Conservation (phyloP, 1,139 yeast genomes). For the Sugiyamaella japonica region DNA sequence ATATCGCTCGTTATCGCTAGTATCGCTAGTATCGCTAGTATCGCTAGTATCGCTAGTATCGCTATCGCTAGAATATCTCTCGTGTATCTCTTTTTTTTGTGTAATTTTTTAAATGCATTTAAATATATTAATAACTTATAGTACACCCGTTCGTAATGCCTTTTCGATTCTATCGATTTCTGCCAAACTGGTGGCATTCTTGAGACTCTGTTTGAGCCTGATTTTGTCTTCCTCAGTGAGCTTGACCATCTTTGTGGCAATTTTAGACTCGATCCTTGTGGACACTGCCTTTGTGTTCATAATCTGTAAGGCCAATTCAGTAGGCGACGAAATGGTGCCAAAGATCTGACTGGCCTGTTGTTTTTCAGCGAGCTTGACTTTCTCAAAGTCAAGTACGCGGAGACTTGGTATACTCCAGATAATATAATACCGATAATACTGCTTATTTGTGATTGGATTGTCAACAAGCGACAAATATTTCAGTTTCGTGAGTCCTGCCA, state of each 20-base stretch:
- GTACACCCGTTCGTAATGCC: conserved; percentile 45
- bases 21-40: too few relatives aligned
- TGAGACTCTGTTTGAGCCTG: conserved; percentile 52
- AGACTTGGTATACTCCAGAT: conserved; percentile 66
- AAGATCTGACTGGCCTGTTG: conserved; percentile 46
- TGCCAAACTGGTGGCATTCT: conserved; percentile 62
- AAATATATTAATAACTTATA: not conserved
- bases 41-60: too few relatives aligned
- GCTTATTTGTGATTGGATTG: conserved; percentile 58
- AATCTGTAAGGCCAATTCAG: conserved; percentile 36
- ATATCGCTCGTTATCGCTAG: too few relatives aligned
- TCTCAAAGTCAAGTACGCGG: conserved; percentile 63
- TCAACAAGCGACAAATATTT: conserved; percentile 54
- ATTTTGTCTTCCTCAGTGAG: conserved; percentile 15
- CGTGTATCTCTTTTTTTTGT: not conserved
- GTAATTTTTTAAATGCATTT: not conserved
- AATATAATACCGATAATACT: conserved; percentile 59
- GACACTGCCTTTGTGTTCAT: conserved; percentile 17
- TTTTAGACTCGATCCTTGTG: conserved; percentile 4
- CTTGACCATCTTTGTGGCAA: conserved; percentile 46
- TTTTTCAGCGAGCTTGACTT: conserved; percentile 59
- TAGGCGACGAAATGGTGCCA: conserved; percentile 45
- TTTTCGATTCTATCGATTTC: conserved; percentile 75
- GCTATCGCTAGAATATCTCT: too few relatives aligned
- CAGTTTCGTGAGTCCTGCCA: conserved; percentile 45